Conservation (phyloP, 2,329 filamentous ascomycete genomes). For the Elsinoe batatas region DNA sequence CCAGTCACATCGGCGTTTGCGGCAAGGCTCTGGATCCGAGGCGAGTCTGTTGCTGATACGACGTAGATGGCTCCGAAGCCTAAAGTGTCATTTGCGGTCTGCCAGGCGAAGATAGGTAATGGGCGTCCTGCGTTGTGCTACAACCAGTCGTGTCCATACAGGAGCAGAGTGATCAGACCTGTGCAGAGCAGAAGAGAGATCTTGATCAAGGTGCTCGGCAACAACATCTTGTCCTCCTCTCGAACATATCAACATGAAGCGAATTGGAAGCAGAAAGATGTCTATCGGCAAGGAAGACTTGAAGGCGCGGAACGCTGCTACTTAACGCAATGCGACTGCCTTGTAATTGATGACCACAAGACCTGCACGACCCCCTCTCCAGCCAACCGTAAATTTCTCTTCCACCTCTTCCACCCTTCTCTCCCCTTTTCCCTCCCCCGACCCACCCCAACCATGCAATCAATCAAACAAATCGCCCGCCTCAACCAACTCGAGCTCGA, state of each 20-base stretch:
- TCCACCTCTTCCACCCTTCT: neutral
- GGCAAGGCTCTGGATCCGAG: constrained; percentile 25
- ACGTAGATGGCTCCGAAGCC: constrained; percentile 31
- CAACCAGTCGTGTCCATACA: neutral
- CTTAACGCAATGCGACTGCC: too few species aligned
- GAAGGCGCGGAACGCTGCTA: too few species aligned
- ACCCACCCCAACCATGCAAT: constrained; percentile 59
- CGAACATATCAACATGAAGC: too few species aligned
- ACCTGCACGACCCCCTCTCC: neutral
- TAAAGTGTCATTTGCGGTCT: constrained; percentile 19
- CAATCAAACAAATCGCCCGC: constrained; percentile 81
- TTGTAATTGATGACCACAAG: too few species aligned
- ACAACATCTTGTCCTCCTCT: too few species aligned
- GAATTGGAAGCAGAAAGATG: too few species aligned
- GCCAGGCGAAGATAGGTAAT: neutral
- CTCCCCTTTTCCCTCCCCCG: neutral
- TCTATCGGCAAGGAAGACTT: too few species aligned
- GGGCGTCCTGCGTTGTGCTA: neutral
- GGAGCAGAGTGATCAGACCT: neutral
- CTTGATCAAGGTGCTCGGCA: neutral
- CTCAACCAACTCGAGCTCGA: constrained; percentile 94
- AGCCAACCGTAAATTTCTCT: constrained; percentile 8
- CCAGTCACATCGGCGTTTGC: constrained; percentile 31
- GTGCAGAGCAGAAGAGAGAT: neutral
- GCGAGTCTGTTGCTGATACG: constrained; percentile 28